Evolutionary conservation across 768 basidiomycete species (phyloP).

Genomic region (Lactarius tabidus): DNA sequence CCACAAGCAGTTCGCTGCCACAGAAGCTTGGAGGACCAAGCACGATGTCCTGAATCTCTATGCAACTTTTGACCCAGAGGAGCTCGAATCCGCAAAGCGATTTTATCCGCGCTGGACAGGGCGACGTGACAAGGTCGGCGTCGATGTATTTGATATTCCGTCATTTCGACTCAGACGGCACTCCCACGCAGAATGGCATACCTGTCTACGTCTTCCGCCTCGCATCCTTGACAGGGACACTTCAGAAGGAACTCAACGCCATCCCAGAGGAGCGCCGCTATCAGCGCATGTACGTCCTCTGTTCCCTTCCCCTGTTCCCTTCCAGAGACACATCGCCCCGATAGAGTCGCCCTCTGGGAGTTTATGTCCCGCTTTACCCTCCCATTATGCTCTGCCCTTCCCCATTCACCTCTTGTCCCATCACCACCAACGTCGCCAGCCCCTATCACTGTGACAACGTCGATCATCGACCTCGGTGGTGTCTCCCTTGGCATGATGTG

Average conservation of each 20-base stretch:
- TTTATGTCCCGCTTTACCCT: slow-evolving; percentile 60
- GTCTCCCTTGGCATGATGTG: slow-evolving; percentile 64
- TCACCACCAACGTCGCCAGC: slow-evolving; percentile 32
- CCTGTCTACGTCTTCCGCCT: slow-evolving; percentile 77
- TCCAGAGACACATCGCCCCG: background rate
- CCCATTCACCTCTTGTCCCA: slow-evolving; percentile 39
- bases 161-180: background rate
- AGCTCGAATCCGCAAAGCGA: slow-evolving; percentile 54
- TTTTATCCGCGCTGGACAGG: slow-evolving; percentile 85
- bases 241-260: slow-evolving; percentile 58
- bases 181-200: slow-evolving; percentile 47
- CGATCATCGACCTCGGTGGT: slow-evolving; percentile 69
- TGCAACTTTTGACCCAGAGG: slow-evolving; percentile 50
- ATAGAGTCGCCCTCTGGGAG: slow-evolving; percentile 63
- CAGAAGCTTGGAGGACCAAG: slow-evolving; percentile 64
- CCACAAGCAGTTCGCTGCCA: slow-evolving; percentile 62
- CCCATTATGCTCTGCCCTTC: slow-evolving; percentile 58
- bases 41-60: slow-evolving; percentile 62
- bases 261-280: slow-evolving; percentile 53
- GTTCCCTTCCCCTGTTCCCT: background rate
- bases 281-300: slow-evolving; percentile 57
- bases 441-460: slow-evolving; percentile 56
- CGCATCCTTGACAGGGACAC: slow-evolving; percentile 48
- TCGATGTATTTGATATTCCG: background rate
- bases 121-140: slow-evolving; percentile 60